Conservation (phyloP, 2,329 filamentous ascomycete species). For the Pseudocercospora cruenta region DNA sequence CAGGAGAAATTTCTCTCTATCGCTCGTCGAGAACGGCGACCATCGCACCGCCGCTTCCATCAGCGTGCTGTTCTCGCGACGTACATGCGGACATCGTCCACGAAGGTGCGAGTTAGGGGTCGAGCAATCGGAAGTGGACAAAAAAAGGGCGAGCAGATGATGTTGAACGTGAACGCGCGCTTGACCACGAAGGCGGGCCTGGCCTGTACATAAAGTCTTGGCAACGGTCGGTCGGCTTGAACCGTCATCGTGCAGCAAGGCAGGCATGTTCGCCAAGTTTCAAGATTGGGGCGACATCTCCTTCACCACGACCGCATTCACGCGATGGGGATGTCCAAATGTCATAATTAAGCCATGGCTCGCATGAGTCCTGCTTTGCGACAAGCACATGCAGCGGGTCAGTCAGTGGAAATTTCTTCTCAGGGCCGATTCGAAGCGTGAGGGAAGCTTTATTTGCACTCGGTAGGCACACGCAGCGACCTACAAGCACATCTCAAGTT, state of each 20-base stretch:
- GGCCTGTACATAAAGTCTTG: neutral
- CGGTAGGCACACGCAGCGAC: no score
- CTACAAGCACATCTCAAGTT: neutral
- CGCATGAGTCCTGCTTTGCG: no score
- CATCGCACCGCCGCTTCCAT: conserved; percentile 61
- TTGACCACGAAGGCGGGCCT: neutral
- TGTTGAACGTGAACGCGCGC: neutral
- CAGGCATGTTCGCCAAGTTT: no score
- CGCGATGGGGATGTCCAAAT: neutral
- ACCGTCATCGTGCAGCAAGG: neutral
- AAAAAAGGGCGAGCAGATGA: neutral
- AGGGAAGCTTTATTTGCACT: neutral
- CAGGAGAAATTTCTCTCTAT: conserved; percentile 61
- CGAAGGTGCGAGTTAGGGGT: neutral
- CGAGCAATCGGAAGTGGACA: neutral
- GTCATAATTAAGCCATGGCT: no score
- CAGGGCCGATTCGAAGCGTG: neutral
- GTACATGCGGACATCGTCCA: neutral
- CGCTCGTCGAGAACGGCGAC: conserved; percentile 61
- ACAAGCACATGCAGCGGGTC: no score
- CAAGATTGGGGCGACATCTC: neutral
- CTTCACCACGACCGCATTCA: neutral
- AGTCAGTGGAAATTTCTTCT: neutral
- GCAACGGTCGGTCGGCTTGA: neutral
- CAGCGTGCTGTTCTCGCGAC: conserved; percentile 7